These are phyloP conservation scores for Excoecaria agallocha DNA, from an alignment of 345 rosid genomes.

Conservation along the genomic window DNA sequence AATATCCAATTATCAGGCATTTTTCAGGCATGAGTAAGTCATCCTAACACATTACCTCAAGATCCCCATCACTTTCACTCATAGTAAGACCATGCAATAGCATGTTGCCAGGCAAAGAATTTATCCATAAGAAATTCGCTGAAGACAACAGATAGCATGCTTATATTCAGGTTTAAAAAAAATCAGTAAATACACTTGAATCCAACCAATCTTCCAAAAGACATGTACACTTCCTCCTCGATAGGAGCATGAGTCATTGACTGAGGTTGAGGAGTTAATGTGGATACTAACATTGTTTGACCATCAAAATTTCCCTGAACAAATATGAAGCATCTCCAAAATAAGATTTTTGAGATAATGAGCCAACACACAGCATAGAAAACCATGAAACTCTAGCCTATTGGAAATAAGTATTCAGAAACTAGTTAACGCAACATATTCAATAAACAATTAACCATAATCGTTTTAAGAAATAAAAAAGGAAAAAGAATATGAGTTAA, in stretches of 20 bases:
- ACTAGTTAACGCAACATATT: too few species aligned
- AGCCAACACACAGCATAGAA: too few species aligned
- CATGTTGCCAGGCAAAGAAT: slow-evolving; percentile 59
- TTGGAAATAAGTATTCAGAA: too few species aligned
- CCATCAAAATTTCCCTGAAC: slow-evolving; percentile 87
- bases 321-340: too few species aligned
- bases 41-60: slow-evolving; percentile 60
- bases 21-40: not conserved
- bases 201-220: slow-evolving; percentile 83
- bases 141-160: not conserved
- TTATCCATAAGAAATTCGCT: not conserved
- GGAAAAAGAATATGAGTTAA: too few species aligned
- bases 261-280: slow-evolving; percentile 82
- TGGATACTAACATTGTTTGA: slow-evolving; percentile 88
- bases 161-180: not conserved
- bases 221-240: slow-evolving; percentile 89
- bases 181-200: slow-evolving; percentile 15
- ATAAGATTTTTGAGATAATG: too few species aligned
- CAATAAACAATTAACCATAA: too few species aligned
- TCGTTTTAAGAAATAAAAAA: too few species aligned
- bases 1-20: slow-evolving; percentile 1
- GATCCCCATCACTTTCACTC: too few species aligned
- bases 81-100: too few species aligned
- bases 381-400: too few species aligned
- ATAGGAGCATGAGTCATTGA: slow-evolving; percentile 52